Evolutionary conservation across 2,329 filamentous ascomycete species (phyloP).

Genomic region (Alternaria arborescens): DNA sequence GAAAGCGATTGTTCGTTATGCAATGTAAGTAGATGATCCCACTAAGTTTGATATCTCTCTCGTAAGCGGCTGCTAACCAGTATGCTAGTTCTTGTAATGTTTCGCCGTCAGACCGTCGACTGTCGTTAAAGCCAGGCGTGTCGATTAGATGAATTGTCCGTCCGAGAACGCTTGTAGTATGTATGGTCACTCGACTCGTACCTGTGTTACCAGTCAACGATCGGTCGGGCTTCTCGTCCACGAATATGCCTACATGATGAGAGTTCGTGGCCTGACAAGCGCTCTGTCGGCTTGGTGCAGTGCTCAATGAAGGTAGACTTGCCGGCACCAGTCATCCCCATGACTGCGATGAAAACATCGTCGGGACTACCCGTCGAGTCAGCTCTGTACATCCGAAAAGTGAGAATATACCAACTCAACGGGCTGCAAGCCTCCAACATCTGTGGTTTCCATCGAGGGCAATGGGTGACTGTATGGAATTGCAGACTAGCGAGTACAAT

Average conservation of each 20-base stretch:
- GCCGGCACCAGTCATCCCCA: slow-evolving; percentile 54
- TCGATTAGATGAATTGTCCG: slow-evolving; percentile 19
- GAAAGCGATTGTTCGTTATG: slow-evolving; percentile 55
- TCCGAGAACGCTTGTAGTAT: slow-evolving; percentile 6
- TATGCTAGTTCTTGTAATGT: slow-evolving; percentile 54
- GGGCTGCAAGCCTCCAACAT: neutral
- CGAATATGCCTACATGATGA: neutral
- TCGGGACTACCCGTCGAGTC: neutral
- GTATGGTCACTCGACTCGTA: slow-evolving; percentile 7
- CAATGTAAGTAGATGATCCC: slow-evolving; percentile 59
- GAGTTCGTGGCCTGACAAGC: neutral
- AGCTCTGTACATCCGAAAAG: neutral
- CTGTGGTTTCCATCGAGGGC: neutral
- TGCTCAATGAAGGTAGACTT: slow-evolving; percentile 51
- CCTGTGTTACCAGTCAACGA: neutral
- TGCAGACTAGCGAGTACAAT: neutral
- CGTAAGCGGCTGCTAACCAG: slow-evolving; percentile 49
- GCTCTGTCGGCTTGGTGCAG: slow-evolving; percentile 4
- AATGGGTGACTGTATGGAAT: neutral
- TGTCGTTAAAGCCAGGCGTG: slow-evolving; percentile 25
- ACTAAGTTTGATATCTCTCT: slow-evolving; percentile 44
- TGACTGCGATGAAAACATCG: slow-evolving; percentile 44
- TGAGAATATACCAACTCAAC: neutral
- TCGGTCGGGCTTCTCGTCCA: neutral
- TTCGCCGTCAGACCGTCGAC: slow-evolving; percentile 52